Base-by-base conservation (phyloP, 306 rosid genomes). In the Sicyos edulis region DNA sequence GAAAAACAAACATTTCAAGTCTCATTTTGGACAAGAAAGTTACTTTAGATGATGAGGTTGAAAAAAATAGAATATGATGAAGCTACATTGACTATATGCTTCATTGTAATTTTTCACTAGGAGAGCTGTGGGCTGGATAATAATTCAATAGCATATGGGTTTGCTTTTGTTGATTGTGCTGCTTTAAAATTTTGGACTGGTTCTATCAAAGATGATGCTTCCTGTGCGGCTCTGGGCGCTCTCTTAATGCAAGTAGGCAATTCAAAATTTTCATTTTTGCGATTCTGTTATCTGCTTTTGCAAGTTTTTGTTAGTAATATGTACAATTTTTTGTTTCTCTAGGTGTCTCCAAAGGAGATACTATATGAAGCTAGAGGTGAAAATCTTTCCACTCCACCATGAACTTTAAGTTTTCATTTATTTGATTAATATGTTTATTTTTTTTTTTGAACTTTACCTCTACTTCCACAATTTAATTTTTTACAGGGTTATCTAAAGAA, bases 341-440 rank as follows among this genome's bases (percentile, higher is more conserved):
- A 93, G 99, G 99, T 93, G 79, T 88, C 96, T 44, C 99, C 99
- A 21, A 93, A 85, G 84, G 97, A 93, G 84, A 82, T 91, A 80
- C 68, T 88, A 70, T 91, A 83, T 75, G 96, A 93, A 74, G 80
- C 79, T 62, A 83, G 84, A 86, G 97, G 99, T 93, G 79, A 81
- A 67, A 70, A 47, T 67, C 82, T 68, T 80, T 65, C 34, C 59
- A 53, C 51, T 50, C 55, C 17, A 15, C 40, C 34, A 24, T 3
- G 17, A 56, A 14, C 52, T 40, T 21, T 26, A 29, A 8, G 53
- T 11, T n/a, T 51, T 71, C 51, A 53, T 37, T 53, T 32, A 17
- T 29, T 70, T 54, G 42, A 55, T 19, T 5, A 4, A 20, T 57
- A 17, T 12, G 19, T 54, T 57, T 15, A 20, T 21, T 2, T 21